phyloP scores from a whole-genome alignment of 108 stramenopile genomes.

The Skeletonema menzelii region DNA sequence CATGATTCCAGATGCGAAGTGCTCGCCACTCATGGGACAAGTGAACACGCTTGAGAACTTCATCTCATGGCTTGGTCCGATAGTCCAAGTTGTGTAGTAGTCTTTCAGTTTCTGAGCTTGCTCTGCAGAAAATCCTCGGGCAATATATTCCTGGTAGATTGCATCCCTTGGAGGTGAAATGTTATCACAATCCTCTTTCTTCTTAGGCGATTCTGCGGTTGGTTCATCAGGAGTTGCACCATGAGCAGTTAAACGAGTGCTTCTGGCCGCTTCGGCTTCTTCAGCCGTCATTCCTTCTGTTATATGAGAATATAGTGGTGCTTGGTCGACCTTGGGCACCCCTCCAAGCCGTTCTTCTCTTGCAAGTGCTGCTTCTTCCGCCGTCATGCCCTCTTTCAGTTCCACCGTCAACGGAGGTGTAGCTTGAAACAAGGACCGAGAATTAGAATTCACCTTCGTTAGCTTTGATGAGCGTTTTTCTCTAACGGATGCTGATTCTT shows the following conservation, averaged over 20 bases:
- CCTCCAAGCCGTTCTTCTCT: not conserved
- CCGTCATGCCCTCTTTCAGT: slow-evolving; percentile 5
- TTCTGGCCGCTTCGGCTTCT: slow-evolving; percentile 7
- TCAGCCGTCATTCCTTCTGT: slow-evolving; percentile 10
- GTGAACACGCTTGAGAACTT: slow-evolving; percentile 2
- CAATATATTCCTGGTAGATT: not conserved
- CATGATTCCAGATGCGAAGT: slow-evolving; percentile 3
- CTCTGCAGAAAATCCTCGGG: not conserved
- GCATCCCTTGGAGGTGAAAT: not conserved
- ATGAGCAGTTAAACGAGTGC: not conserved
- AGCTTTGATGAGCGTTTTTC: not conserved
- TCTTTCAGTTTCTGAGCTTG: not conserved
- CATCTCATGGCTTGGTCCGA: not conserved
- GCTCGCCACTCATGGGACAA: slow-evolving; percentile 7
- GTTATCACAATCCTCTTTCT: not conserved
- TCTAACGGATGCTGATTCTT: not conserved
- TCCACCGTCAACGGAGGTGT: not conserved
- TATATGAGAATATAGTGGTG: not conserved
- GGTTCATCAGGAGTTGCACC: not conserved
- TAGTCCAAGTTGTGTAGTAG: not conserved
- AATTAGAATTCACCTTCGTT: not conserved
- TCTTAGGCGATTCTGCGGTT: not conserved
- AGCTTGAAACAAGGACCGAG: not conserved
- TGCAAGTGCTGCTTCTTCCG: not conserved
- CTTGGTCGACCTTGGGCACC: not conserved